Evolutionary conservation across 2,329 filamentous ascomycete species (phyloP), one percentile per base, ranked within the genome.

Genomic region (Clonostachys rosea): DNA sequence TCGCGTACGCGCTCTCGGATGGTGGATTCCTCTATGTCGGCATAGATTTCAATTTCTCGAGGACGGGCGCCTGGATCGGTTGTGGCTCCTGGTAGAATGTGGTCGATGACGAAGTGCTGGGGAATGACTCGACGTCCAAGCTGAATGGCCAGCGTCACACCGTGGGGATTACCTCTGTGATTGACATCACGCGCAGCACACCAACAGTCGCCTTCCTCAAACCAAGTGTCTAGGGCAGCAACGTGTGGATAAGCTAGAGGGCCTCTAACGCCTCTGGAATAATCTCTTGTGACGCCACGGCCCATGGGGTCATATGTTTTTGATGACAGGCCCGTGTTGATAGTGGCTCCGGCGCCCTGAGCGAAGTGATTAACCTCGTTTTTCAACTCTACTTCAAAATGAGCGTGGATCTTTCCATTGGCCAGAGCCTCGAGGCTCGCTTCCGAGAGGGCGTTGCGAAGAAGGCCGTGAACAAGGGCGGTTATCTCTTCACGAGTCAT

Each of bases 141-240:
- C 39, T 81, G 65, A 16, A 95, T 79, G 9, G 78, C 79, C 14
- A 97, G 69, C 46, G 82, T 79, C 3, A 83, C 81, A 36, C 82
- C 80, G 43, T 76, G 74, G 8, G 74, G 73, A 14, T 62, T 59
- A 11, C 66, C 65, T 14, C 68, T 66, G 13, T 62, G 62, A 43
- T 74, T 67, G 11, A 59, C 53, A 1, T 68, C 67, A 5, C 58
- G 60, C 0, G 71, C 75, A 5, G 86, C 83, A 63, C 92, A 97
- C 87, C 90, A 97, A 65, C 90, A 95, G 51, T 97, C 88, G 17
- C 87, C 89, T 34, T 86, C 78, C 43, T 95, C 88, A 10, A 83
- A 72, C 90, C 91, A 96, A 5, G 73, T 67, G 2, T 48, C 44
- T 3, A 96, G 73, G 1, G 87, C 89, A 1, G 73, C 64, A n/a